Base-by-base conservation (phyloP, 2,329 filamentous ascomycete genomes). In the Aspergillus sp. region DNA sequence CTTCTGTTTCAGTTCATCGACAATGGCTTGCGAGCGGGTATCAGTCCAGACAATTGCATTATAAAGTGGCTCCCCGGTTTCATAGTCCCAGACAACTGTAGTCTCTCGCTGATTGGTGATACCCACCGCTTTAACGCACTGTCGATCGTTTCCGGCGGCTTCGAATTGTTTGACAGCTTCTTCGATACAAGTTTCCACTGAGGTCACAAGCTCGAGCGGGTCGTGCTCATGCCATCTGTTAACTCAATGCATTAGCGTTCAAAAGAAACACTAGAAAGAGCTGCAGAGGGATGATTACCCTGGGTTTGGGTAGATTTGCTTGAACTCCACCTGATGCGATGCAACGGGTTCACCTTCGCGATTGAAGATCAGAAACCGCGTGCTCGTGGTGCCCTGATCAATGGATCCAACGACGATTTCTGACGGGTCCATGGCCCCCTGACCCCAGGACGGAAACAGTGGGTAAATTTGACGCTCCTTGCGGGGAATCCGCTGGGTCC, bases 81-180 rank as follows among this genome's bases (percentile, higher is more conserved):
- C 83, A 64, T 83, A 84, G 76, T 96, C 91, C 92, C 92, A 96
- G 23, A 93, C 87, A 0, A 96, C 84, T 2, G 90, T 93, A 2
- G 93, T 96, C 77, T 97, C 93, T 72, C 93, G 88, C 80, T 96
- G 92, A 78, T 94, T 96, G 57, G 92, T 96, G 73, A 97, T 91
- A 57, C 93, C 93, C 65, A 96, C 83, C 4, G 89, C 85, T 72
- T 80, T 88, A 74, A 97, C 91, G 70, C 87, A 84, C 54, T 83
- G 81, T 57, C 84, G 82, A 19, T 83, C 81, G 77, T 91, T 84
- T 61, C 92, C 91, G 59, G 85, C 79, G 17, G 83, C 79, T 62
- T 86, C 79, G 76, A 96, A 96, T 56, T 89, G 80, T 68, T 85
- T 83, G 38, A 89, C 85, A 1, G 91, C 91, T 66, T 86, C 85